A percentile compares a stretch with the other conserved stretches of the same genome.
Evolutionary conservation across 23 red algal species (phyloP).

Genomic region (Pyropia yezoensis): DNA sequence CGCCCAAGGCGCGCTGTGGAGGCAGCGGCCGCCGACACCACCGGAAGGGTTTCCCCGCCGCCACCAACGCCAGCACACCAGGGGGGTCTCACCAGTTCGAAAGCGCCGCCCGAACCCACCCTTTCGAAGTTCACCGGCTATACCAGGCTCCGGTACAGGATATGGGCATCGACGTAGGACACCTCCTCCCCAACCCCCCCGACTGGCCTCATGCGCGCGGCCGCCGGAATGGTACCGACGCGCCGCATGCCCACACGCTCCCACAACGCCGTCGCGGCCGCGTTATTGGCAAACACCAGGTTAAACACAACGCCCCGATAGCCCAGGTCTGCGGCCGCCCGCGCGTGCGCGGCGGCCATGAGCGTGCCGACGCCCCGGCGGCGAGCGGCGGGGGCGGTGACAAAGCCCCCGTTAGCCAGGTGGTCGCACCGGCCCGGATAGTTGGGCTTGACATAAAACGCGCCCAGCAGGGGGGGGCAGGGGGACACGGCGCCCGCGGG

Average conservation of each 20-base stretch:
- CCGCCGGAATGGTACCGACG: slow-evolving; percentile 21
- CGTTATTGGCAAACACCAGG: slow-evolving; percentile 58
- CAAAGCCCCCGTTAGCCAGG: slow-evolving; percentile 68
- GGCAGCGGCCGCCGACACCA: no score
- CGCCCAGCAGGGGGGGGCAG: slow-evolving; percentile 1
- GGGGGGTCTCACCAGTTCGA: no score
- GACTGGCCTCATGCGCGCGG: no score
- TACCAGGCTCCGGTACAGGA: no score
- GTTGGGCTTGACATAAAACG: slow-evolving; percentile 79
- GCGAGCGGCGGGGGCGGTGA: slow-evolving; percentile 37
- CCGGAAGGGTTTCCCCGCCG: no score
- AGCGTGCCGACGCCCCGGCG: slow-evolving; percentile 32
- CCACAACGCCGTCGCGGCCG: slow-evolving; percentile 43
- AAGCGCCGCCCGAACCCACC: no score
- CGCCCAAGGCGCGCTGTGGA: no score
- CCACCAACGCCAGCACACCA: no score
- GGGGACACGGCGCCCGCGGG: no score
- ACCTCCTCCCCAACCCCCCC: no score
- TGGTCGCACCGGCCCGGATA: slow-evolving; percentile 64
- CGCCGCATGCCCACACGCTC: slow-evolving; percentile 26
- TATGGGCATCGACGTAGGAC: no score
- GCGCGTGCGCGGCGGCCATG: slow-evolving; percentile 39
- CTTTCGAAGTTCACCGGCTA: no score
- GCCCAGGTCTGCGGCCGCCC: slow-evolving; percentile 20
- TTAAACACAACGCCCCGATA: slow-evolving; percentile 63